phyloP scores from a whole-genome alignment of 371 early-diverging fungal genomes.

The Mortierella sp. region DNA sequence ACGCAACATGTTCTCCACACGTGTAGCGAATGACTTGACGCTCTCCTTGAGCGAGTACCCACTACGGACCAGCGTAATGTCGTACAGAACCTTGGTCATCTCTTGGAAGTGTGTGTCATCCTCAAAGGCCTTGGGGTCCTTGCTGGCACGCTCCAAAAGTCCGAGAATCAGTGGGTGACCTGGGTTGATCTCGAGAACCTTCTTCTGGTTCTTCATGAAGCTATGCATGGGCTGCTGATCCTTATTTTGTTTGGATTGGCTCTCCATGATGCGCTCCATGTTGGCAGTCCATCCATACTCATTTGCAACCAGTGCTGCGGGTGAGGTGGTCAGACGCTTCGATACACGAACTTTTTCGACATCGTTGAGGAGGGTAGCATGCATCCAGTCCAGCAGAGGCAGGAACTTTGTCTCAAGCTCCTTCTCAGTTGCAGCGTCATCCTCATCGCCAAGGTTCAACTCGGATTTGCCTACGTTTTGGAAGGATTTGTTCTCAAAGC shows the following conservation, averaged over 20 bases:
- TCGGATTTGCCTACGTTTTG: slow-evolving; percentile 88
- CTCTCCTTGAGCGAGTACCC: slow-evolving; percentile 76
- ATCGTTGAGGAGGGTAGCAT: slow-evolving; percentile 65
- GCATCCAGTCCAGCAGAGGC: slow-evolving; percentile 76
- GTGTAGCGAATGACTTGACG: slow-evolving; percentile 67
- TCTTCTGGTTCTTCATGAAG: slow-evolving; percentile 74
- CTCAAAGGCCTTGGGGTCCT: slow-evolving; percentile 55
- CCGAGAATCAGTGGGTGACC: slow-evolving; percentile 72
- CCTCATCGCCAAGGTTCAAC: slow-evolving; percentile 81
- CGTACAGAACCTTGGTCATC: slow-evolving; percentile 75
- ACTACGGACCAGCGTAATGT: slow-evolving; percentile 80
- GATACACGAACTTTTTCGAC: slow-evolving; percentile 82
- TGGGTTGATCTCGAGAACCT: slow-evolving; percentile 90
- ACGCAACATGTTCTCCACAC: slow-evolving; percentile 79
- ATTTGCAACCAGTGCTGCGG: slow-evolving; percentile 78
- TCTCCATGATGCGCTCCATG: slow-evolving; percentile 86
- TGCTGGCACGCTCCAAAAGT: slow-evolving; percentile 62
- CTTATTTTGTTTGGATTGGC: slow-evolving; percentile 62
- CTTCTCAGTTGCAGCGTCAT: slow-evolving; percentile 57
- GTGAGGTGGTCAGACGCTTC: slow-evolving; percentile 78
- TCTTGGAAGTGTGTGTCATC: slow-evolving; percentile 64
- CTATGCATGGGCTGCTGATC: slow-evolving; percentile 63
- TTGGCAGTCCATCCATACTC: slow-evolving; percentile 84
- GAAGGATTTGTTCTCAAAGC: slow-evolving; percentile 83
- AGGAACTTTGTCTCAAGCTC: slow-evolving; percentile 67